These are phyloP conservation scores for Parathielavia hyrcaniae DNA, from an alignment of 495 filamentous ascomycete species.

Conservation along the genomic window DNA sequence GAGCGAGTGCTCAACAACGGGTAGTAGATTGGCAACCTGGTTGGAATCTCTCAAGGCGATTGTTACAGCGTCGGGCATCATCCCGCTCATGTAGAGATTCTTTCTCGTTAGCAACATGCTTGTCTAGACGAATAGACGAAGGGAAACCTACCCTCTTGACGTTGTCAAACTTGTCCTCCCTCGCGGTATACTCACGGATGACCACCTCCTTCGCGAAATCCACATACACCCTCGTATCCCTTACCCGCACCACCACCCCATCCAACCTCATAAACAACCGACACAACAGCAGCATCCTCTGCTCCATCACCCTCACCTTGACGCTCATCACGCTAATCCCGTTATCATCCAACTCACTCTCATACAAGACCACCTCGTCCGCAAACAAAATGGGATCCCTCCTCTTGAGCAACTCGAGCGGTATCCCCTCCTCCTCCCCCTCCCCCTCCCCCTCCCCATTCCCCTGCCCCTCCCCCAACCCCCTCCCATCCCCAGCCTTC, in stretches of 20 bases:
- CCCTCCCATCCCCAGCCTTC: background rate
- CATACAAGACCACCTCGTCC: slow-evolving; percentile 91
- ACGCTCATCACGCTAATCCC: slow-evolving; percentile 80
- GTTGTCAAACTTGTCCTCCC: slow-evolving; percentile 70
- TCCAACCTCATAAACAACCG: slow-evolving; percentile 94
- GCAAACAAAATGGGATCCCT: slow-evolving; percentile 88
- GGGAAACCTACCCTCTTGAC: slow-evolving; percentile 59
- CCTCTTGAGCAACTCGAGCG: slow-evolving; percentile 72
- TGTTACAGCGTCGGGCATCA: slow-evolving; percentile 61
- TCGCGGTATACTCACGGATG: slow-evolving; percentile 79
- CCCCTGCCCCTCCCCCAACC: background rate
- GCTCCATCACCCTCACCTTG: slow-evolving; percentile 89
- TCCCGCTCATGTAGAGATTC: slow-evolving; percentile 60
- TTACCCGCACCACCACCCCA: slow-evolving; percentile 74
- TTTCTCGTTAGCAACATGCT: slow-evolving; percentile 30
- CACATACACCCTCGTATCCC: slow-evolving; percentile 87
- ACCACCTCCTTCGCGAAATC: slow-evolving; percentile 80
- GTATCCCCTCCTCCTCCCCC: slow-evolving; percentile 48
- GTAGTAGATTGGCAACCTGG: slow-evolving; percentile 63
- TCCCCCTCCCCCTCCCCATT: background rate
- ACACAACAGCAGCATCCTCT: slow-evolving; percentile 71
- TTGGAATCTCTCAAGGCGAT: slow-evolving; percentile 80
- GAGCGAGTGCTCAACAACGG: slow-evolving; percentile 54
- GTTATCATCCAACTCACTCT: slow-evolving; percentile 96
- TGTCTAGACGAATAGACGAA: slow-evolving; percentile 4